These are phyloP conservation scores for Linum trigynum DNA, from an alignment of 345 rosid genomes.

Conservation along the genomic window DNA sequence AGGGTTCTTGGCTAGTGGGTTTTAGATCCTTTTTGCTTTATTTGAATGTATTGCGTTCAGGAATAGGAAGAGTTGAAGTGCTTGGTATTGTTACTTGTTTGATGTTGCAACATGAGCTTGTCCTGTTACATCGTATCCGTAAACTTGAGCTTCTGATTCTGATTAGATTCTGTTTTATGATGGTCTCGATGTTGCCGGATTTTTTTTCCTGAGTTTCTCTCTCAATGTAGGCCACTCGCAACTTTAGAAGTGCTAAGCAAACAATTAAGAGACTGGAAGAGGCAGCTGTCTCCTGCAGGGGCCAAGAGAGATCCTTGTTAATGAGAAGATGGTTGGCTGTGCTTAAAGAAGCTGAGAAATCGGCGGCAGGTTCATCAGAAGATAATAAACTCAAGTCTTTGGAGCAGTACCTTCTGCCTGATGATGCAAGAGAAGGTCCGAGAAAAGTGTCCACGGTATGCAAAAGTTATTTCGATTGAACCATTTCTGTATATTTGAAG, in stretches of 20 bases:
- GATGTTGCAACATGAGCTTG: neutral
- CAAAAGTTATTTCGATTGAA: neutral
- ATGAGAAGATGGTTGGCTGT: conserved; percentile 72
- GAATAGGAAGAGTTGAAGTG: neutral
- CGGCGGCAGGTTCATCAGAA: conserved; percentile 25
- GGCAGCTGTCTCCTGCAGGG: conserved; percentile 66
- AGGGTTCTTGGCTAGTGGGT: neutral
- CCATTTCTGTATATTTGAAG: neutral
- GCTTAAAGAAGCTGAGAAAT: conserved; percentile 60
- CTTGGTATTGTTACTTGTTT: neutral
- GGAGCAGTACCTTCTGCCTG: conserved; percentile 35
- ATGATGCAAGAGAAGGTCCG: conserved; percentile 42
- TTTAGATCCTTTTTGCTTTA: neutral
- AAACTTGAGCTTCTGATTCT: neutral
- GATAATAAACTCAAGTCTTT: conserved; percentile 28
- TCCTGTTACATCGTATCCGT: neutral
- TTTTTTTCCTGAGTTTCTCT: conserved; percentile 12
- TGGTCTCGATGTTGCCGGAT: neutral
- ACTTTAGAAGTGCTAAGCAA: conserved; percentile 50
- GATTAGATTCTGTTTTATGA: neutral
- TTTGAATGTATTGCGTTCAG: neutral
- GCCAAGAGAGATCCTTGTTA: conserved; percentile 63
- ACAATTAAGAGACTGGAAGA: conserved; percentile 81
- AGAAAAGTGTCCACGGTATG: conserved; percentile 46
- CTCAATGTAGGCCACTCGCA: conserved; percentile 47